Base-by-base conservation (phyloP, 1,139 yeast genomes). In the Taphrina betulina region DNA sequence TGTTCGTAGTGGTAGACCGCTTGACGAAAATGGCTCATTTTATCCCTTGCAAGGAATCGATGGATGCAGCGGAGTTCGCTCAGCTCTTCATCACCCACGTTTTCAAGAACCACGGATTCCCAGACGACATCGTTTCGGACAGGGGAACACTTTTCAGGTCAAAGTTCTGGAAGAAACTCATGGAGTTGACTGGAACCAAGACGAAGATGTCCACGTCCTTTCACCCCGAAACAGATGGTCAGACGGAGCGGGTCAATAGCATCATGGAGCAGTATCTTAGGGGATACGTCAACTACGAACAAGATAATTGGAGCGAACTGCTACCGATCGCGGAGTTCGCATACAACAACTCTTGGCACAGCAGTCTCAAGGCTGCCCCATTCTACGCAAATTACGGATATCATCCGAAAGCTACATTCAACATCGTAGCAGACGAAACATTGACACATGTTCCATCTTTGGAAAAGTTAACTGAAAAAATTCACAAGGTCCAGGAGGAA, bases 181-280 rank as follows among this genome's bases (percentile, higher is more conserved):
- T 24, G 3, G 22, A 26, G 10, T 19, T 22, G 1, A 26, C 14
- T 5, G 24, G 20, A 1, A 23, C 24, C 17, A 22, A 17, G 5
- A 38, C 60, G 33, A 20, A 29, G 3, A 33, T 62, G 54, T 62
- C 66, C n/a, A 58, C 66, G 5, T 44, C 60, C 5, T 61, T 60
- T 36, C 66, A 65, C 41, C 66, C 64, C 5, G 62, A 63, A 38
- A 62, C 67, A 5, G 64, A 64, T 50, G 67, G 66, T 3, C 67
- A 65, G 41, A 57, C 65, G 2, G 68, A 65, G 54, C 45, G 66
- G 2, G 41, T 46, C 10, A 65, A 59, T 42, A 51, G 50, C 28
- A 62, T 59, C 7, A 19, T 64, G 23, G 59, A 54, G 17, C 46
- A 60, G 17, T 41, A 61, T 20, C 34, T 64, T 4, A 48, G 61